Evolutionary conservation across 257 asterid species (phyloP).

Genomic region (Solanum pennellii): DNA sequence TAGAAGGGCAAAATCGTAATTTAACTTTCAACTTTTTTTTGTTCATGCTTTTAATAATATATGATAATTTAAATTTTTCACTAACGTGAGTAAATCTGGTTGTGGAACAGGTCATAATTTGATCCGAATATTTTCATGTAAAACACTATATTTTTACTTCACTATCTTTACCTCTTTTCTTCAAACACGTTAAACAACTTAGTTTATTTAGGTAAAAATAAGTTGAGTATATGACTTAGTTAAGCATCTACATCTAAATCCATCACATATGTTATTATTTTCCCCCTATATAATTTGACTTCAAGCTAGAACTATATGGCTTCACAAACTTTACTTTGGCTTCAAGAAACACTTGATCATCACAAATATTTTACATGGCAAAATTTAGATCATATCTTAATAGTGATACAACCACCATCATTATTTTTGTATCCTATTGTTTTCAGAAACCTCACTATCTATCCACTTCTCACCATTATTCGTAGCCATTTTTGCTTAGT

Average conservation of each 20-base stretch:
- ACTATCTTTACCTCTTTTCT: neutral
- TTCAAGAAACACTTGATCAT: neutral
- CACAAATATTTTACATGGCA: neutral
- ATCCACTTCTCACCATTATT: neutral
- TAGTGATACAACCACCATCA: neutral
- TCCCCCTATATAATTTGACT: neutral
- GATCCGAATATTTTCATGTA: neutral
- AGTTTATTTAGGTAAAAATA: neutral
- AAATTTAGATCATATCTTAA: neutral
- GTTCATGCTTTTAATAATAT: too few relatives aligned
- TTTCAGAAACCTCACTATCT: neutral
- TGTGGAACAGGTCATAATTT: too few relatives aligned
- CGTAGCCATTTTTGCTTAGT: neutral
- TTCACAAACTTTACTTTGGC: neutral
- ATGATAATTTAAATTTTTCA: too few relatives aligned
- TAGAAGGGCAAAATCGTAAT: too few relatives aligned
- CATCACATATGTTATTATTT: neutral
- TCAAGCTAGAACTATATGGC: neutral
- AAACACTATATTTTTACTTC: too few relatives aligned
- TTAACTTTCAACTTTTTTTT: too few relatives aligned
- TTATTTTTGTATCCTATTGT: neutral
- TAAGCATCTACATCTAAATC: neutral
- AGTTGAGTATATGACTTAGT: too few relatives aligned
- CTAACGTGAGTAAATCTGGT: too few relatives aligned
- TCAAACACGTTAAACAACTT: too few relatives aligned